Percentiles rank a stretch among this genome's conserved stretches.
These are phyloP conservation scores for Aspergillus panamensis DNA, from an alignment of 495 filamentous ascomycete genomes.

Conservation along the genomic window DNA sequence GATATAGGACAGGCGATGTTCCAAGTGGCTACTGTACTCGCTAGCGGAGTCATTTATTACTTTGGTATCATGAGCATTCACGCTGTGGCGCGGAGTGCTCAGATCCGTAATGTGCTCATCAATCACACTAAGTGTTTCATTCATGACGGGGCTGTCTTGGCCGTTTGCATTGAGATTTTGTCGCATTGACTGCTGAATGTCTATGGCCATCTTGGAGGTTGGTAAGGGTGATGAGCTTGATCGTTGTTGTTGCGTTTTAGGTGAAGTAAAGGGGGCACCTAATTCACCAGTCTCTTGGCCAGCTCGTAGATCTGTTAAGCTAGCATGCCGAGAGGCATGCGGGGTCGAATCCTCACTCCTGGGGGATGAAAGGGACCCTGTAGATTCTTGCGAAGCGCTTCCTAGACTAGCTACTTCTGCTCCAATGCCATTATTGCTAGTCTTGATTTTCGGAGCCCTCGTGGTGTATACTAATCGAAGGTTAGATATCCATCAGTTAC, in stretches of 20 bases:
- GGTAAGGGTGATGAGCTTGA: slow-evolving; percentile 44
- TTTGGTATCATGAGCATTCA: slow-evolving; percentile 47
- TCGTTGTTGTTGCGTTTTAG: slow-evolving; percentile 35
- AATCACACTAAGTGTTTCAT: slow-evolving; percentile 95
- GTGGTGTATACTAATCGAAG: slow-evolving; percentile 34
- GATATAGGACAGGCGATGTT: slow-evolving; percentile 80
- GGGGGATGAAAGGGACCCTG: slow-evolving; percentile 16
- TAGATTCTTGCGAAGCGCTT: not conserved
- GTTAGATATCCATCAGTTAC: slow-evolving; percentile 4
- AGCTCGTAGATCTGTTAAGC: slow-evolving; percentile 31
- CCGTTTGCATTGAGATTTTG: slow-evolving; percentile 40
- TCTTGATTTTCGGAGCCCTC: slow-evolving; percentile 11
- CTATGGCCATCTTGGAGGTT: slow-evolving; percentile 37
- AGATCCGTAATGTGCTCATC: slow-evolving; percentile 97
- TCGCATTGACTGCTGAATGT: slow-evolving; percentile 46
- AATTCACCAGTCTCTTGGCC: slow-evolving; percentile 22
- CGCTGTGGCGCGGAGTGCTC: slow-evolving; percentile 64
- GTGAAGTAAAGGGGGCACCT: slow-evolving; percentile 19
- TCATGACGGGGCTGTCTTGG: slow-evolving; percentile 80
- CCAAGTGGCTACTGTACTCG: slow-evolving; percentile 79
- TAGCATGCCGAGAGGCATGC: slow-evolving; percentile 47
- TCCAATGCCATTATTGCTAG: slow-evolving; percentile 4
- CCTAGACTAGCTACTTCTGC: not conserved
- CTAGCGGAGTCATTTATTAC: slow-evolving; percentile 78
- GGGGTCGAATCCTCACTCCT: slow-evolving; percentile 44